A percentile compares a stretch with the other conserved stretches of the same genome.
Conservation (phyloP, 1,284 basidiomycete species). For the Fomitopsis betulina region DNA sequence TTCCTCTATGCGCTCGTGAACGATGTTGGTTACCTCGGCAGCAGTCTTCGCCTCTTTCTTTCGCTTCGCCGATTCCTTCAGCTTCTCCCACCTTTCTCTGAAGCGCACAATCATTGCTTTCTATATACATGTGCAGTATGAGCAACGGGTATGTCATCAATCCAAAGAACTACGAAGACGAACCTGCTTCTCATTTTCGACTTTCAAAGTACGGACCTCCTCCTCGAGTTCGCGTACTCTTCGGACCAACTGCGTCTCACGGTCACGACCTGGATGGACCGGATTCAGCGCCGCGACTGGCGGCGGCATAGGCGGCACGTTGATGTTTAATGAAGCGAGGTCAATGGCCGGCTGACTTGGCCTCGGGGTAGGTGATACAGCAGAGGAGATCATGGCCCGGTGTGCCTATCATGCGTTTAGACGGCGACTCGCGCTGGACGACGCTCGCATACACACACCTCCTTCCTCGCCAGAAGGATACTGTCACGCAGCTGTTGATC, state of each 20-base stretch:
- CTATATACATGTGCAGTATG: conserved; percentile 35
- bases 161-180: conserved; percentile 23
- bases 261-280: conserved; percentile 43
- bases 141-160: not conserved
- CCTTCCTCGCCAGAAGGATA: conserved; percentile 72
- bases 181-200: conserved; percentile 83
- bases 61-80: conserved; percentile 80
- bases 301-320: conserved; percentile 42
- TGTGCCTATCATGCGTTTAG: conserved; percentile 49
- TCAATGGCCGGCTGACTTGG: conserved; percentile 41
- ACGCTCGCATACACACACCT: conserved; percentile 39
- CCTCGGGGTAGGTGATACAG: conserved; percentile 35
- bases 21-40: conserved; percentile 39
- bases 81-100: conserved; percentile 82
- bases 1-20: conserved; percentile 67
- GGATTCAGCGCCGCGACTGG: conserved; percentile 46
- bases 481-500: conserved; percentile 74
- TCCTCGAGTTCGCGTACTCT: conserved; percentile 77
- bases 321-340: conserved; percentile 50
- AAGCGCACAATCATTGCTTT: conserved; percentile 81
- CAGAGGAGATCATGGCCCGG: conserved; percentile 67
- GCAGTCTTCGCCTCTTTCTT: conserved; percentile 83
- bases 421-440: not conserved
- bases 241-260: conserved; percentile 64
- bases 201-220: conserved; percentile 56